A percentile compares a stretch with the other conserved stretches of the same genome.
Conservation (phyloP, 768 basidiomycete species). For the Kwoniella heveanensis region DNA sequence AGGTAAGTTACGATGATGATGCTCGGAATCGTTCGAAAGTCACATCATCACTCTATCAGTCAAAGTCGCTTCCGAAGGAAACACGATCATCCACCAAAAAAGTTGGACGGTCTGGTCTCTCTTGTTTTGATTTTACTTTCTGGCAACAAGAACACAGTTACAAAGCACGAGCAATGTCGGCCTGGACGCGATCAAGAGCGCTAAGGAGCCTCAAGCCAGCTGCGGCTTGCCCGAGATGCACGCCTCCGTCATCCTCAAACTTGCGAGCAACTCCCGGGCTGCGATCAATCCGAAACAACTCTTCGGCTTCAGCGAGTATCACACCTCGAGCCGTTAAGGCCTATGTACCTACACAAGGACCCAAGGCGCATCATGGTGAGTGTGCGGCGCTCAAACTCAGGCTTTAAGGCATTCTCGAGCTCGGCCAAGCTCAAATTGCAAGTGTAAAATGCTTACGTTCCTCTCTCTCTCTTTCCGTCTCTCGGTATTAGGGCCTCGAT, state of each 20-base stretch:
- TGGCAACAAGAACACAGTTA: background rate
- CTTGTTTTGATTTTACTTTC: background rate
- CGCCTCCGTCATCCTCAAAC: background rate
- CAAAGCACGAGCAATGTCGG: background rate
- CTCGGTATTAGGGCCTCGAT: conserved; percentile 42
- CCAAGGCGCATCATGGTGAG: conserved; percentile 32
- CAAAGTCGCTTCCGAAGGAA: conserved; percentile 6
- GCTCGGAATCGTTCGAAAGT: conserved; percentile 12
- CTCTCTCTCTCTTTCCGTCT: no score
- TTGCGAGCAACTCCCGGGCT: background rate
- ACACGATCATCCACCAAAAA: background rate
- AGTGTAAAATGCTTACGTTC: no score
- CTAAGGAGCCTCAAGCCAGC: background rate
- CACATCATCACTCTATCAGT: background rate
- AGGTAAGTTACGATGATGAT: background rate
- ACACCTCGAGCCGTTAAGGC: conserved; percentile 17
- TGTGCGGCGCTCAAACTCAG: background rate
- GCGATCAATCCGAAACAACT: background rate
- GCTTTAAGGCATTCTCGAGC: no score
- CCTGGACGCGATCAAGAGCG: conserved; percentile 2
- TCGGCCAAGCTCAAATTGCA: no score
- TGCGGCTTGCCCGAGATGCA: conserved; percentile 6
- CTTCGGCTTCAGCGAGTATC: conserved; percentile 2
- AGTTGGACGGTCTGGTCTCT: background rate
- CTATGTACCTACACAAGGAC: conserved; percentile 14